A percentile compares a stretch with the other conserved stretches of the same genome.
phyloP scores from a whole-genome alignment of 2,329 filamentous ascomycete genomes.

The Aspergillus transmontanensis region DNA sequence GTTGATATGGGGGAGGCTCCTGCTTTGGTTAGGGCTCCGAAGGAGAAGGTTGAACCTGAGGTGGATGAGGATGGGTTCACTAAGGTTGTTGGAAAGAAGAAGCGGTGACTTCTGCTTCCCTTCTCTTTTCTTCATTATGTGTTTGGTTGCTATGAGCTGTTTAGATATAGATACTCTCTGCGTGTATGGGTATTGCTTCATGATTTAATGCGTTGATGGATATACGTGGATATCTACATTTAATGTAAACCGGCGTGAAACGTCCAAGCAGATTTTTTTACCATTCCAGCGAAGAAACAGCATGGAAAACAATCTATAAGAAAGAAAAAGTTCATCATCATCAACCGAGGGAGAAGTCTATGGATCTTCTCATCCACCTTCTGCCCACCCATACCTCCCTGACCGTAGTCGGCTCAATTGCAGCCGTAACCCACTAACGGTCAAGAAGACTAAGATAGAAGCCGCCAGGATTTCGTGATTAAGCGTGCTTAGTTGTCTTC shows the following conservation, averaged over 20 bases:
- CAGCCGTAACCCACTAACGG: neutral
- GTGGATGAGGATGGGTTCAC: conserved; percentile 83
- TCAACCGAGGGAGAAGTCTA: conserved; percentile 30
- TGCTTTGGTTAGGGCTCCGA: conserved; percentile 57
- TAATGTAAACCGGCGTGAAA: neutral
- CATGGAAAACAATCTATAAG: conserved; percentile 27
- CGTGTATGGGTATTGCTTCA: conserved; percentile 6
- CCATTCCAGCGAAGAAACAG: conserved; percentile 19
- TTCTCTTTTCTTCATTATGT: conserved; percentile 5
- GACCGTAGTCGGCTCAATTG: conserved; percentile 8
- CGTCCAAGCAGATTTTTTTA: conserved; percentile 21
- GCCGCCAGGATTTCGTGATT: conserved; percentile 5
- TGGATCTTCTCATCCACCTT: conserved; percentile 27
- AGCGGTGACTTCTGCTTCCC: conserved; percentile 40
- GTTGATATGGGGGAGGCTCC: conserved; percentile 72
- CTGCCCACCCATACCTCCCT: conserved; percentile 22
- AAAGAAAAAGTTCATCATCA: conserved; percentile 35
- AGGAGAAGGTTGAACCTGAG: conserved; percentile 68
- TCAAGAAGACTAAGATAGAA: conserved; percentile 1
- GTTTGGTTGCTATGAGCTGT: neutral
- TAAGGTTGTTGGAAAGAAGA: conserved; percentile 71
- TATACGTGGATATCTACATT: conserved; percentile 5
- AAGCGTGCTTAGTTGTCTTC: conserved; percentile 26
- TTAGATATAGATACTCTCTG: conserved; percentile 8
- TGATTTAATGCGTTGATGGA: conserved; percentile 2